Conservation (phyloP, 169 alveolate genomes). For the Plasmodium falciparum region DNA sequence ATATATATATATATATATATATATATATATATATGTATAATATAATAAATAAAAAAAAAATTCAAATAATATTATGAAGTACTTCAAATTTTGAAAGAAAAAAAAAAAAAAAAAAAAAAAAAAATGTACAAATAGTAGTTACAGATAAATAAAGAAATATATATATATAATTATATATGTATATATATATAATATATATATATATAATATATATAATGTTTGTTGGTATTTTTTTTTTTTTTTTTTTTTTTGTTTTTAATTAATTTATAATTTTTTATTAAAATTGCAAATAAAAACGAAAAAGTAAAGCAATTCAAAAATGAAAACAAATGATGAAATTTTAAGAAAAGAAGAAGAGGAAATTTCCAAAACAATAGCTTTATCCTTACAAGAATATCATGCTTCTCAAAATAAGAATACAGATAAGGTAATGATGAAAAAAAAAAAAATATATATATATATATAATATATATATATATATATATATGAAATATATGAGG, state of each 20-base stretch:
- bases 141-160: neutral
- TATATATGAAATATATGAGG: neutral
- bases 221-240: neutral
- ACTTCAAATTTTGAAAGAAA: neutral
- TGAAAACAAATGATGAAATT: slow-evolving; percentile 75
- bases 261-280: neutral
- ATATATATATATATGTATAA: too few relatives aligned
- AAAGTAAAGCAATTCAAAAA: slow-evolving; percentile 22
- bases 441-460: too few relatives aligned
- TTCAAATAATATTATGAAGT: neutral
- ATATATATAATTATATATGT: too few relatives aligned
- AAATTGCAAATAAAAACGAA: neutral
- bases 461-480: too few relatives aligned
- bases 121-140: slow-evolving; percentile 5
- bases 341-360: slow-evolving; percentile 75
- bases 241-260: neutral
- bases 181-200: too few relatives aligned
- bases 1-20: too few relatives aligned
- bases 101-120: neutral
- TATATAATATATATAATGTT: neutral
- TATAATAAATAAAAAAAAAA: neutral
- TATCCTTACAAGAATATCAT: slow-evolving; percentile 65
- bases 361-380: slow-evolving; percentile 60
- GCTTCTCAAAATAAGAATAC: slow-evolving; percentile 35
- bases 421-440: slow-evolving; percentile 4